Evolutionary conservation across 2,329 filamentous ascomycete genomes (phyloP), one percentile per base, ranked within the genome.

Genomic region (Podosphaera xanthii): DNA sequence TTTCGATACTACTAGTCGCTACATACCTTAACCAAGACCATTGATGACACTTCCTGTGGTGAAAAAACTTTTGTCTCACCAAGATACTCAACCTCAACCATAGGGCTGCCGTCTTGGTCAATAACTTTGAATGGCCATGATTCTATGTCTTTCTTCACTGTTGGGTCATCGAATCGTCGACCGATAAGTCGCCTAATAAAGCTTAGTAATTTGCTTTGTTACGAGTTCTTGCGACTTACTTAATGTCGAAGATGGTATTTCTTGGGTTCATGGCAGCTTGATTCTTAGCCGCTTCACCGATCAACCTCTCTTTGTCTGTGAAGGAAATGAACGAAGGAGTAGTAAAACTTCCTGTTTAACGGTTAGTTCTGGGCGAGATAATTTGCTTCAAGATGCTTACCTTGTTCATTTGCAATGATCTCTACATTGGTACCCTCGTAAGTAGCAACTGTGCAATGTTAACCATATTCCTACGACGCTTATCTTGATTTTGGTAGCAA

Each of bases 381-480:
- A 46, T 34, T 42, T 22, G 31, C 35, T 44, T 35, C 34, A 9
- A 33, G 1, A 58, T n/a, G 4, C 4, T 44, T 46, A 49, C 58
- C 58, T 50, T 57, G 59, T 14, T 83, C 66, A 63, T 63, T 65
- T 60, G 61, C 61, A 61, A 64, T 70, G 81, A 98, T 98, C 76
- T 98, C 92, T 74, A 97, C 91, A 84, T 95, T 96, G 80, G 82
- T 91, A 74, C 92, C 92, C 78, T 97, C 92, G 78, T 97, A 98
- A 76, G 86, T 94, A 77, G 92, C 92, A 78, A 97, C 92, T 67
- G 54, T 48, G 50, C 36, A 52, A 52, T 33, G 61, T 66, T 60
- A 66, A 62, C 5, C 3, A 44, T 4, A 57, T 44, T 31, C 3
- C n/a, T 38, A n/a, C 30, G 1, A 22, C 22, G 22, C 22, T 22